Evolutionary conservation across 164 flowering plant species (phyloP), one percentile per base, ranked within the genome.

Genomic region (Vitis riparia): DNA sequence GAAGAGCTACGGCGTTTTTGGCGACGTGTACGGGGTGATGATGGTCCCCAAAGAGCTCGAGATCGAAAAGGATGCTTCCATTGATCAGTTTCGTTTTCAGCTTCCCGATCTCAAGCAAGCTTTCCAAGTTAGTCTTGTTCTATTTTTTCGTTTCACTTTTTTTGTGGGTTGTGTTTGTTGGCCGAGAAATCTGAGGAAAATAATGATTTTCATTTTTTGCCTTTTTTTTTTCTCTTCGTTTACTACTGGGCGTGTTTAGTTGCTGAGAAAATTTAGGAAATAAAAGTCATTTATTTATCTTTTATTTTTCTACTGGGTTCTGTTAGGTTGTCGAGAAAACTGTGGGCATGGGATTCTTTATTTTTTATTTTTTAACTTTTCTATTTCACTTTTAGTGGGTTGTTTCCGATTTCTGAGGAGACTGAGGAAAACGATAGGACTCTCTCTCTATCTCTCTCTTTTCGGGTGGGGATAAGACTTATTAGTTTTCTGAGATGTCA

Each of bases 1-100:
- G 80, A 86, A 80, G 88, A 75, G 63, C 32, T 69, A 65, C 73
- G 59, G 76, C 44, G 73, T 78, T 15, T 71, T 83, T 68, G 91
- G 79, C 1, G 92, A 84, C 75, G 85, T 81, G 5, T 85, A 75
- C 71, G 83, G 84, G 15, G 78, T 69, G 23, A 56, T 80, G 78
- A 69, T 79, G 78, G 71, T 83, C 58, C 78, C 92, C 37, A 85
- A 85, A 64, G 77, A 82, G 57, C 63, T 73, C 6, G 80, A 80
- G n/a, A 62, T 80, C 17, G 75, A 80, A 0, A 82, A 83, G 73
- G 83, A 70, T 3, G 49, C 27, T 15, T 5, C 44, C 64, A 13
- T 50, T 50, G 55, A 14, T 30, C 49, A 55, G 11, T 50, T 14
- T 53, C 73, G 76, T 64, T 62, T 73, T 50, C 77, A 85, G 73